These are phyloP conservation scores for Talaromyces albobiverticillius DNA, from an alignment of 2,329 filamentous ascomycete species.

Conservation along the genomic window DNA sequence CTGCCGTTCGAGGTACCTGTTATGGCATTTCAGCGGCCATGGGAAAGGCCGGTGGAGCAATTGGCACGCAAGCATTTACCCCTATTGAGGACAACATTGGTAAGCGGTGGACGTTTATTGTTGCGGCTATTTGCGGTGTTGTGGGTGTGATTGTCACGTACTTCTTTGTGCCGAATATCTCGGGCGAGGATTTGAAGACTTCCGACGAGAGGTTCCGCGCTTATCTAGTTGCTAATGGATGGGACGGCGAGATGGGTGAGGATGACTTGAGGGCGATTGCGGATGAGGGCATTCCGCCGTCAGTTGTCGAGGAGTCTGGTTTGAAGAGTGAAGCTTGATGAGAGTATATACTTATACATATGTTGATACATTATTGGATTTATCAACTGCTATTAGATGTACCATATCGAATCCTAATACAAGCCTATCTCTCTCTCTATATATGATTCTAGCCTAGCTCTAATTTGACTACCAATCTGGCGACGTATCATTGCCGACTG, in stretches of 20 bases:
- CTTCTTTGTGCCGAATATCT: constrained; percentile 48
- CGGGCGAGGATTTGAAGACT: constrained; percentile 43
- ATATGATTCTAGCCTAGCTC: no score
- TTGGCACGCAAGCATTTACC: constrained; percentile 52
- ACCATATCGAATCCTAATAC: no score
- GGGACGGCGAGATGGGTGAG: constrained; percentile 48
- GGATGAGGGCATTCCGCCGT: constrained; percentile 21
- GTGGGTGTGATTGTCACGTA: constrained; percentile 48
- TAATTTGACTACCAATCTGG: constrained; percentile 11
- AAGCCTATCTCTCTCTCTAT: no score
- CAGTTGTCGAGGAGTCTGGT: not conserved
- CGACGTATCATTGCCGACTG: constrained; percentile 7
- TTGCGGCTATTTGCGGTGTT: constrained; percentile 51
- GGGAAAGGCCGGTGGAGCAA: constrained; percentile 51
- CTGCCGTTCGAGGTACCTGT: constrained; percentile 51
- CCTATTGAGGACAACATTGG: constrained; percentile 47
- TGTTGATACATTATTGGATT: not conserved
- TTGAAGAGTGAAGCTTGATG: no score
- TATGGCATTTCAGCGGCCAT: constrained; percentile 53
- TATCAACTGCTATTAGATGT: no score
- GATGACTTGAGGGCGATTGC: constrained; percentile 35
- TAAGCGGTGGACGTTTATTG: constrained; percentile 52
- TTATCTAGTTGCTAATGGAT: constrained; percentile 46
- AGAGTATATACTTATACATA: not conserved
- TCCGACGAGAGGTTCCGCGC: constrained; percentile 46